Percentiles rank a stretch among this genome's conserved stretches.
Conservation (phyloP, 2,329 filamentous ascomycete species). For the Parascedosporium putredinis region DNA sequence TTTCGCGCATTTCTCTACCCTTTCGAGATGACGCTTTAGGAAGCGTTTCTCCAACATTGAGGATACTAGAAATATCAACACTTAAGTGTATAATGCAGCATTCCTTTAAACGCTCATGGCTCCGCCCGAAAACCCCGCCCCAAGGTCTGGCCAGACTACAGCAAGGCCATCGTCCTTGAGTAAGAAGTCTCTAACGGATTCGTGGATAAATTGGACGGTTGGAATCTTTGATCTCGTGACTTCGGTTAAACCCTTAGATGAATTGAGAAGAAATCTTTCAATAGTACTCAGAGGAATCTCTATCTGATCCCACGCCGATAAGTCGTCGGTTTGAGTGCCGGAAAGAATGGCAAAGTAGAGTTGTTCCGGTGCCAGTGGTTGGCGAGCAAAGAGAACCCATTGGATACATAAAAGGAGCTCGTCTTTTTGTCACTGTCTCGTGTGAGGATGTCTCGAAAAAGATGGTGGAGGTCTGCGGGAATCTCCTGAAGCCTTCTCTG, state of each 20-base stretch:
- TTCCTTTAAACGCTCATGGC: neutral
- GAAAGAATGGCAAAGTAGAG: constrained; percentile 33
- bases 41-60: neutral
- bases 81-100: neutral
- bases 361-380: constrained; percentile 30
- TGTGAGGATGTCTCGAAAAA: neutral
- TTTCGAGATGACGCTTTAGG: neutral
- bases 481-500: neutral
- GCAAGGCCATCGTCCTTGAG: constrained; percentile 23
- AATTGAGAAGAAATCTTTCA: neutral
- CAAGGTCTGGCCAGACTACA: neutral
- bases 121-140: neutral
- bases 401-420: neutral
- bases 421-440: neutral
- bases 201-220: constrained; percentile 12
- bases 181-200: constrained; percentile 38
- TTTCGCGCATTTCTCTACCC: neutral
- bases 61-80: neutral
- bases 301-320: neutral
- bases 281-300: neutral
- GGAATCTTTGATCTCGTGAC: neutral
- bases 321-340: neutral
- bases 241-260: neutral
- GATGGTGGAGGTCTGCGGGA: neutral
- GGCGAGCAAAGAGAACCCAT: constrained; percentile 41